Evolutionary conservation across 352 stramenopile species (phyloP), one percentile per base, ranked within the genome.

Genomic region (Globisporangium irregulare): DNA sequence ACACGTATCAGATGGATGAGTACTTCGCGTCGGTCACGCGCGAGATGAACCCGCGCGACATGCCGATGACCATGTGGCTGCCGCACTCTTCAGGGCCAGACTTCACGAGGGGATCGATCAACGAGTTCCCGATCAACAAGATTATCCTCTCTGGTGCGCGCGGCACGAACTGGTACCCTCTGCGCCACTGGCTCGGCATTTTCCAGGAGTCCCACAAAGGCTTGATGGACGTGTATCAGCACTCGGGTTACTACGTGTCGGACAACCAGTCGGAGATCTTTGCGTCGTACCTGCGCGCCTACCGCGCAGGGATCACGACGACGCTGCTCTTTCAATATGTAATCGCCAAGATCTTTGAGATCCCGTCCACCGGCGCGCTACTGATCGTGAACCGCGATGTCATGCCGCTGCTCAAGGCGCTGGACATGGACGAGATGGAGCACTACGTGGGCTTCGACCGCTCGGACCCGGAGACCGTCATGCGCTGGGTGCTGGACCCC

Each of bases 341-440:
- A 15, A 82, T 93, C 38, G 80, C 86, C 32, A 91, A 92, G 75
- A 70, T 93, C 32, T 93, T 94, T 53, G 82, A 93, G 77, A 94
- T 94, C 71, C 81, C 86, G 18, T 79, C 84, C 6, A 92, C 81
- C 0, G 86, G 86, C 2, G 70, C 84, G 46, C 71, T 94, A 22
- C 57, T 94, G 25, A 74, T 84, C 15, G 72, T 94, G 29, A 93
- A 93, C 66, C 73, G 74, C 43, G 84, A 94, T 53, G 73, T 88
- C 34, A 71, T 64, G 10, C 80, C 77, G 27, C 50, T 94, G 50
- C 71, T 94, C 9, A 66, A 77, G 18, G 73, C 74, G 4, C 57
- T 94, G 38, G 80, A 76, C 12, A 74, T 93, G 70, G 76, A 77
- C 18, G 80, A 90, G 25, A 73, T 63, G 27, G 72, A 88, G 59